Conservation (phyloP, 768 basidiomycete species). For the Auricularia sp. region DNA sequence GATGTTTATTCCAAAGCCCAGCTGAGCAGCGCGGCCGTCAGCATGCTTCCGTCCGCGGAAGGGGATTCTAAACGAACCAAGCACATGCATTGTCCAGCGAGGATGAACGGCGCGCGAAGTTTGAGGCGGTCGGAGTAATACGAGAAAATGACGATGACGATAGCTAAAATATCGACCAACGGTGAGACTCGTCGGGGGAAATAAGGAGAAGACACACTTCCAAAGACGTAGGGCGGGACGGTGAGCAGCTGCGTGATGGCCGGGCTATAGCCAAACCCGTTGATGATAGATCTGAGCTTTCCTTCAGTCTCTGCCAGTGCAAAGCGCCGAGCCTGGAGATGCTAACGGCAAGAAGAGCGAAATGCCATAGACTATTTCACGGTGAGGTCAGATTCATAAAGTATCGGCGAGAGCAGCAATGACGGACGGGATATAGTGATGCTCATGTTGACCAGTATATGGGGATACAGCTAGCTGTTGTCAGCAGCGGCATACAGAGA, state of each 20-base stretch:
- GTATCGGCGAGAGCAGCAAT: neutral
- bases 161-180: neutral
- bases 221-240: conserved; percentile 7
- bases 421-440: conserved; percentile 47
- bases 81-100: neutral
- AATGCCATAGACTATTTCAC: conserved; percentile 52
- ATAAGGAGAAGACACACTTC: neutral
- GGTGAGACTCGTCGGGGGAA: neutral
- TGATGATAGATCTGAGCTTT: conserved; percentile 45
- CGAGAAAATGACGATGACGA: neutral
- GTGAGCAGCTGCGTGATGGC: conserved; percentile 8
- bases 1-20: neutral
- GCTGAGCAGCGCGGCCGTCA: neutral
- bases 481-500: neutral
- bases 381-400: neutral
- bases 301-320: too few relatives aligned
- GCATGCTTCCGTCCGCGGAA: neutral
- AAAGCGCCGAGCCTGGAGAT: too few relatives aligned
- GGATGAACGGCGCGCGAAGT: neutral
- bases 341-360: conserved; percentile 60
- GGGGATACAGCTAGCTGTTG: conserved; percentile 33
- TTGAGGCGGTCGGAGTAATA: neutral
- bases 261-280: conserved; percentile 22
- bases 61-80: neutral
- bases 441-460: conserved; percentile 50